A percentile compares a stretch with the other conserved stretches of the same genome.
Evolutionary conservation across 225 moss, liverwort and hornwort species (phyloP).

Genomic region (Polytrichum commune): DNA sequence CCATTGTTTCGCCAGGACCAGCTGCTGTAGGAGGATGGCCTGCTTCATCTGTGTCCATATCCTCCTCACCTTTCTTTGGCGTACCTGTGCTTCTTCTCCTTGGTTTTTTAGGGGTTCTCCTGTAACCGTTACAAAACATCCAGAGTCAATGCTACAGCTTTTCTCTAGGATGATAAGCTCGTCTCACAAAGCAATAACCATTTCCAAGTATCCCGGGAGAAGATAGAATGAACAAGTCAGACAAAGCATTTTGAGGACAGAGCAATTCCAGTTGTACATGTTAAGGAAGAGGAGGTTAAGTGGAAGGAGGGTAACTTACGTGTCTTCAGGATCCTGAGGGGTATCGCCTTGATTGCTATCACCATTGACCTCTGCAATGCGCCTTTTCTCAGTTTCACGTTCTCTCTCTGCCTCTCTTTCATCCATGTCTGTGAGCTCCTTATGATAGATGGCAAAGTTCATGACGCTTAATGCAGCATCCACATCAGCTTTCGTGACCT

Average conservation of each 20-base stretch:
- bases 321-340: constrained; percentile 30
- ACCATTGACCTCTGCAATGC: constrained; percentile 43
- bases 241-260: too few relatives aligned
- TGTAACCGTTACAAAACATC: neutral
- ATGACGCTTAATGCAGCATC: constrained; percentile 89
- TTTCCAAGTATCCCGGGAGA: too few relatives aligned
- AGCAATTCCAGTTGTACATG: too few relatives aligned
- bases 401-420: constrained; percentile 68
- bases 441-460: constrained; percentile 95
- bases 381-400: constrained; percentile 67
- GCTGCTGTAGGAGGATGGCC: constrained; percentile 18
- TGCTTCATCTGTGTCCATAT: constrained; percentile 23
- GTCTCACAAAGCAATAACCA: too few relatives aligned
- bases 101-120: constrained; percentile 37
- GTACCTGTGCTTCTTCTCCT: constrained; percentile 41
- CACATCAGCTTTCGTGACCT: constrained; percentile 65
- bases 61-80: constrained; percentile 21
- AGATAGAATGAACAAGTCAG: too few relatives aligned
- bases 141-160: too few relatives aligned
- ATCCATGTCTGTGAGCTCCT: constrained; percentile 84
- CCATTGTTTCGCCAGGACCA: constrained; percentile 9
- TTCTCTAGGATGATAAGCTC: too few relatives aligned
- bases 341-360: constrained; percentile 27
- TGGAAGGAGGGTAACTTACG: constrained; percentile 12
- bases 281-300: too few relatives aligned